phyloP scores from a whole-genome alignment of 768 basidiomycete genomes.

The Lactifluus subvellereus region DNA sequence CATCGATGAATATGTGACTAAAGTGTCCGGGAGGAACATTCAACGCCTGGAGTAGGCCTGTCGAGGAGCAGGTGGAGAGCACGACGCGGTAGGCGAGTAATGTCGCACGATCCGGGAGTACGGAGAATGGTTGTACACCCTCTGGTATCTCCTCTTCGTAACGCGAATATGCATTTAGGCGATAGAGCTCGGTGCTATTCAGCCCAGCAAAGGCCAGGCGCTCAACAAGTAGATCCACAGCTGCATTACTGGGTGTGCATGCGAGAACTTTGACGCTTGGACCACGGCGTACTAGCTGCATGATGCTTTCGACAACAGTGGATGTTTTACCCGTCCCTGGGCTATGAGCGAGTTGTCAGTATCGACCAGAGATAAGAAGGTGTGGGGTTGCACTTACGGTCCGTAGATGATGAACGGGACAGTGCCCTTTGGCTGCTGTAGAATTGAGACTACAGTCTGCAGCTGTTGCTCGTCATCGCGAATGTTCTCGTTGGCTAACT shows the following conservation, averaged over 20 bases:
- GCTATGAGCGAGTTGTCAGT: constrained; percentile 23
- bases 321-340: constrained; percentile 40
- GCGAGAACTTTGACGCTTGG: constrained; percentile 29
- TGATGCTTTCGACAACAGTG: constrained; percentile 34
- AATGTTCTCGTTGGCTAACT: constrained; percentile 38
- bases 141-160: constrained; percentile 33
- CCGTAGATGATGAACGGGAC: constrained; percentile 57
- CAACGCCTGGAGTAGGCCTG: constrained; percentile 41
- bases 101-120: constrained; percentile 32
- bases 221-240: constrained; percentile 32
- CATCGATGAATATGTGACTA: constrained; percentile 57
- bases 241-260: constrained; percentile 35
- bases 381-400: constrained; percentile 39
- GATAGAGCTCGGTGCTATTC: constrained; percentile 37
- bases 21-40: constrained; percentile 51
- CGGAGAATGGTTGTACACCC: constrained; percentile 33
- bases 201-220: constrained; percentile 26
- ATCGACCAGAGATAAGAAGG: not conserved
- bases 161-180: constrained; percentile 47
- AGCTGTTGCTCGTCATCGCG: constrained; percentile 42
- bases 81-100: constrained; percentile 45
- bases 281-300: constrained; percentile 30
- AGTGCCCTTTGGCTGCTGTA: constrained; percentile 39
- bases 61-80: constrained; percentile 53
- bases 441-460: constrained; percentile 42